Evolutionary conservation across 163 green algal species (phyloP).

Genomic region (Prototheca cutis): DNA sequence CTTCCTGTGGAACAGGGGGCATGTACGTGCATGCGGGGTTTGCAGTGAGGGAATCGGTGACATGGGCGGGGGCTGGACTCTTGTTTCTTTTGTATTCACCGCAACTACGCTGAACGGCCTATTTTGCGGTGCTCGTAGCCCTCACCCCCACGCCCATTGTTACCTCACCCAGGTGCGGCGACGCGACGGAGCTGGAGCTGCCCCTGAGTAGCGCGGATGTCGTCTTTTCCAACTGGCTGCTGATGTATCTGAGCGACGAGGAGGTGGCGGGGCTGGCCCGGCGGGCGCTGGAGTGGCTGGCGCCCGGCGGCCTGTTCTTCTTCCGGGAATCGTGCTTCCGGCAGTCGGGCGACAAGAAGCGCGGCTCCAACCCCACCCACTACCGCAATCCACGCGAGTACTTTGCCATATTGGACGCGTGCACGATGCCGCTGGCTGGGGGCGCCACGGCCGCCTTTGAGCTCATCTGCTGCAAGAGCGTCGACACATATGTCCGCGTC

Average conservation of each 20-base stretch:
- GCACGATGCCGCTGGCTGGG: background rate
- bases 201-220: slow-evolving; percentile 42
- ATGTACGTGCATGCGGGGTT: no score
- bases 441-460: slow-evolving; percentile 37
- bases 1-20: slow-evolving; percentile 6
- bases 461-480: slow-evolving; percentile 60
- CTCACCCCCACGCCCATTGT: no score
- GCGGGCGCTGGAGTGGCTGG: slow-evolving; percentile 54
- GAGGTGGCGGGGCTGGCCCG: slow-evolving; percentile 57
- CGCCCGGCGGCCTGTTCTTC: slow-evolving; percentile 57
- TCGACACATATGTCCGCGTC: slow-evolving; percentile 75
- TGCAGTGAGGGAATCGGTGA: no score
- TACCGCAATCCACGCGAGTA: slow-evolving; percentile 72
- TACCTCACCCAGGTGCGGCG: slow-evolving; percentile 38
- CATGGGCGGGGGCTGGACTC: background rate
- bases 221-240: slow-evolving; percentile 88
- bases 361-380: slow-evolving; percentile 74
- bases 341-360: slow-evolving; percentile 65
- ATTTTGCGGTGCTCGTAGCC: no score
- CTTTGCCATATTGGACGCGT: slow-evolving; percentile 60
- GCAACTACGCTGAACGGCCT: no score
- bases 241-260: slow-evolving; percentile 82
- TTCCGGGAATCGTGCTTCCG: slow-evolving; percentile 85
- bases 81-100: no score
- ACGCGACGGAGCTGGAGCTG: slow-evolving; percentile 55